Base-by-base conservation (phyloP, 495 filamentous ascomycete genomes). In the Penicillium roqueforti region DNA sequence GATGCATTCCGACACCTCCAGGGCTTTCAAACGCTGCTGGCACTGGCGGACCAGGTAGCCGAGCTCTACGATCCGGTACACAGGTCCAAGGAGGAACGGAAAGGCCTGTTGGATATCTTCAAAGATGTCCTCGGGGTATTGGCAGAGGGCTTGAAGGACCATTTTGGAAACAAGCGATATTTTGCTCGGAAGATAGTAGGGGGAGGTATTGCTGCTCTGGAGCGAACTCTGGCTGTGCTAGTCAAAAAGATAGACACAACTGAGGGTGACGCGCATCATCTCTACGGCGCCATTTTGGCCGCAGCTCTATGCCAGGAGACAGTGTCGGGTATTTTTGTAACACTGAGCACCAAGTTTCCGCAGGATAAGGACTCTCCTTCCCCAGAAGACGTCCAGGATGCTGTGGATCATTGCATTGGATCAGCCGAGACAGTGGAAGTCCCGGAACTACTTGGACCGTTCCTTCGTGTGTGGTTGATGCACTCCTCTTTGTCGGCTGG, bases 91-190 rank as follows among this genome's bases (percentile, higher is more conserved):
- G 71, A 81, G 19, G 83, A 89, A 55, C 81, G 81, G 47, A 76
- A 75, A 40, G 74, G 74, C 40, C 75, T 88, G 46, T 80, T 93
- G 62, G 79, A 85, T 23, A 72, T 96, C 22, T 71, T 89, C 37
- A 86, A 88, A 68, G 81, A 80, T 47, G 71, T 83, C 10, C 76
- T 97, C 37, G 79, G 80, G 49, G 81, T 90, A 13, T 65, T 97
- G 37, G 84, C 87, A 1, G 86, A 90, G 46, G 83, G 85, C 23
- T 80, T 97, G 61, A 82, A 83, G 42, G 83, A 84, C 16, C 91
- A 97, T 70, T 79, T 84, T 53, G 92, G 91, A 11, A 98, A 97
- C 71, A 78, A 84, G 55, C 83, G 87, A 53, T 96, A 92, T 68
- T 97, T 97, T 69, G 79, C 82, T 46, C 82, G 81, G 54, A 79